These are phyloP conservation scores for Cryptococcus hybrid DNA, from an alignment of 1,284 basidiomycete species.

Conservation along the genomic window DNA sequence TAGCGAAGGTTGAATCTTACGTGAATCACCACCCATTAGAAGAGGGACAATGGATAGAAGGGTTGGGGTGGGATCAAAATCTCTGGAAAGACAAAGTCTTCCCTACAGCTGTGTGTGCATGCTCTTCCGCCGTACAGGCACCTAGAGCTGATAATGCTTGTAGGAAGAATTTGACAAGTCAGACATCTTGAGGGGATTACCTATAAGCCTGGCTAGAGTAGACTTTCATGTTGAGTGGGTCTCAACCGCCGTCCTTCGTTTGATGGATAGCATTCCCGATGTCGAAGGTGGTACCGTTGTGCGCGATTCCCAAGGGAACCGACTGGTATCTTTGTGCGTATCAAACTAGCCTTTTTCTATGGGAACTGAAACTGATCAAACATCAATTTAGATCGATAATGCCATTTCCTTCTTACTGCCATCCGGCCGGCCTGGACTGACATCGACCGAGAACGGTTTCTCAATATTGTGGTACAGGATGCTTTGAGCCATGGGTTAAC, in stretches of 20 bases:
- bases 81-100: conserved; percentile 30
- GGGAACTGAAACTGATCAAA: not conserved
- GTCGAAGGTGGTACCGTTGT: conserved; percentile 75
- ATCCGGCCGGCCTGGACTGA: conserved; percentile 62
- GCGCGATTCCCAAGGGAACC: conserved; percentile 64
- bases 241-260: conserved; percentile 61
- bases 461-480: conserved; percentile 58
- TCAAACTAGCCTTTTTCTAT: conserved; percentile 28
- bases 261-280: conserved; percentile 56
- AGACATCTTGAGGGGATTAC: conserved; percentile 61
- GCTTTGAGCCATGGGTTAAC: conserved; percentile 6
- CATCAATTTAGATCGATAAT: conserved; percentile 33
- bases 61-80: conserved; percentile 64
- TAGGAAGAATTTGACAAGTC: conserved; percentile 66
- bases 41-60: conserved; percentile 69
- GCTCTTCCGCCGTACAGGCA: conserved; percentile 1
- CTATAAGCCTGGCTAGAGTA: conserved; percentile 68
- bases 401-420: conserved; percentile 42
- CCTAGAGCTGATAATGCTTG: not conserved
- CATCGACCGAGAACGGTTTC: conserved; percentile 56
- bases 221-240: conserved; percentile 87
- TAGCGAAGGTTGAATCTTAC: conserved; percentile 63
- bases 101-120: conserved; percentile 34
- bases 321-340: conserved; percentile 59
- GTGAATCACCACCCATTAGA: conserved; percentile 49